A percentile compares a stretch with the other conserved stretches of the same genome.
phyloP scores from a whole-genome alignment of 768 basidiomycete genomes.

The Coprinopsis sp. region DNA sequence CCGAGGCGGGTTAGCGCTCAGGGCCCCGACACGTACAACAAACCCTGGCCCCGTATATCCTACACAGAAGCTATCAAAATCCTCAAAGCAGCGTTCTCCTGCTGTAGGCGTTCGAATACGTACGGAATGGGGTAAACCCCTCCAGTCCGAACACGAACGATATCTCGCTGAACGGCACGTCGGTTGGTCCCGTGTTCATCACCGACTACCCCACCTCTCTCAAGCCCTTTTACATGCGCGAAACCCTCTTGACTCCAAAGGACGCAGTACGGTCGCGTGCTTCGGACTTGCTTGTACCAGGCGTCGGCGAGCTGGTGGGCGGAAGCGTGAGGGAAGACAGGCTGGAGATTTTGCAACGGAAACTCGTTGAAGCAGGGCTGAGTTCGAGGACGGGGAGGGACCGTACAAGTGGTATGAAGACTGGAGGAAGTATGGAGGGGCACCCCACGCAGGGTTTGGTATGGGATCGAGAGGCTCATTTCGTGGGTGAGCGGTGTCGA shows the following conservation, averaged over 20 bases:
- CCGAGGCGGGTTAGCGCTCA: too few relatives aligned
- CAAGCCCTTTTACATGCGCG: constrained; percentile 98
- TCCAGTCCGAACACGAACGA: constrained; percentile 91
- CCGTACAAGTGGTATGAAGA: constrained; percentile 76
- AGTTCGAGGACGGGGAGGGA: constrained; percentile 21
- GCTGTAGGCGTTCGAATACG: constrained; percentile 45
- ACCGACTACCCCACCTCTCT: constrained; percentile 77
- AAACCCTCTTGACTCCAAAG: constrained; percentile 34
- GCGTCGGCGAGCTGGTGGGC: constrained; percentile 85
- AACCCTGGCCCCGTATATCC: constrained; percentile 65
- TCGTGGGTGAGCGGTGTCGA: constrained; percentile 83
- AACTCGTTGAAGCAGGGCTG: constrained; percentile 41
- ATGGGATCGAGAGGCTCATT: constrained; percentile 88
- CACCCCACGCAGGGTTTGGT: constrained; percentile 94
- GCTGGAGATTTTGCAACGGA: constrained; percentile 40
- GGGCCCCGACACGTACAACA: constrained; percentile 8
- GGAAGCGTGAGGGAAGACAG: constrained; percentile 89
- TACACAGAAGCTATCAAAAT: constrained; percentile 73
- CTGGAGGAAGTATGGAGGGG: constrained; percentile 76
- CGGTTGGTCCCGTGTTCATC: constrained; percentile 81
- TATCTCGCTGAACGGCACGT: constrained; percentile 74
- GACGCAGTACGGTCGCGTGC: constrained; percentile 61
- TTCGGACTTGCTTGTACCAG: constrained; percentile 91
- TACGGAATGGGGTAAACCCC: constrained; percentile 58
- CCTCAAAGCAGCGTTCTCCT: constrained; percentile 36